Base-by-base conservation (phyloP, 1,284 basidiomycete species). In the Flammula alnicola region DNA sequence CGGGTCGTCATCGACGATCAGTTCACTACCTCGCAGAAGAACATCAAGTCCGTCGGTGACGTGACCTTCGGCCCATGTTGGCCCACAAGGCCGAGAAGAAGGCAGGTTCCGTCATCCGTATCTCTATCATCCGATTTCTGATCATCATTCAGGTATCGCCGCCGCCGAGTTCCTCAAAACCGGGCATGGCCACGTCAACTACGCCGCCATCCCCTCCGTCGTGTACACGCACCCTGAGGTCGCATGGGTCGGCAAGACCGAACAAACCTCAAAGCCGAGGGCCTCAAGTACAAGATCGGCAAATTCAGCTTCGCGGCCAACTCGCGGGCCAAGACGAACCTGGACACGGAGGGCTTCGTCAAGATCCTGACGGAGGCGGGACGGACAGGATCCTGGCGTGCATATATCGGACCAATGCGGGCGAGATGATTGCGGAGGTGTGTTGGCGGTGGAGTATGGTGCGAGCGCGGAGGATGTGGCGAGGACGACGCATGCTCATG, bases 11-110 rank as follows among this genome's bases (percentile, higher is more conserved):
- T 98, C 59, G 95, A 99, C 71, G 88, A 93, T 72, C 93, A 98
- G 70, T 99, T 92, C 83, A 96, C 89, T 77, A 98, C 96, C 35
- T 89, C 87, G 25, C 84, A 86, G 52, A 82, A 86, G 70, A 83
- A 88, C 70, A 83, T 98, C 76, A 95, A 91, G 73, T 98, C 94
- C 74, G 98, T 99, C 60, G 96, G 97, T 59, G 96, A 99, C 67
- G 95, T 92, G 55, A 99, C 96, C 5, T 98, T 98, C 63, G 96
- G 96, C 95, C 95, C 46, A 98, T 98, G 96, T 82, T 99, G 43
- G 96, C 96, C 19, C 96, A 99, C 88, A 99, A 99, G 77, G 96
- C 96, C 41, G 96, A 99, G 75, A 99, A 73, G 96, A 98, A 74
- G 92, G 85, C 83, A 25, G 23, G 74, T 60, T 6, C 9, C 10